Base-by-base conservation (phyloP, 1,139 yeast genomes). In the Dujonia santamariae region DNA sequence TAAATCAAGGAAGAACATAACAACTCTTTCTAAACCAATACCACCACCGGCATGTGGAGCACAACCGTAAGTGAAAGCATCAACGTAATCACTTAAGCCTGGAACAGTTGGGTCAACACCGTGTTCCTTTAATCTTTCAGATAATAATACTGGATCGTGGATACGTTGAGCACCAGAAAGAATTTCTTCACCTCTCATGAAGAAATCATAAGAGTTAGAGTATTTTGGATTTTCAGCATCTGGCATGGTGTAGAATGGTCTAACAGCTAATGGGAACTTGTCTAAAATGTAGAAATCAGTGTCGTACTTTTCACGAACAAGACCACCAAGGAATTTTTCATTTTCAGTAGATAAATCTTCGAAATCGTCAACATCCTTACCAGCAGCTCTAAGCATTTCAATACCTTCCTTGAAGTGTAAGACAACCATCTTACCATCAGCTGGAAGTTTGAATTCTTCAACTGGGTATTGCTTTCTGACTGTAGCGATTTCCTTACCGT, bases 31-130 rank as follows among this genome's bases (percentile, higher is more conserved):
- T 48, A 92, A 72, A 52, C 99, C 99, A 59, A 92, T 92, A 66
- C 99, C 99, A 68, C 98, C 99, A 61, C 99, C 99, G 18, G 96
- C 99, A 53, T 92, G 99, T 33, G 99, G 98, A 46, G 96, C 82
- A 73, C 97, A 92, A 15, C 97, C 99, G 58, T 84, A 90, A 31
- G 77, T 69, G 71, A 94, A 92, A 15, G 96, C 95, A 45, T 90
- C 90, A 42, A 87, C 83, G 63, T 94, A 92, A 58, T 94, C 97
- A 56, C 75, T 73, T 54, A 90, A 70, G 45, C 97, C 97, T 22
- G 88, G 85, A 43, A 75, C 75, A 37, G 65, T 66, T 42, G 96
- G 87, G 57, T 86, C 86, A 38, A 94, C 80, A 31, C 78, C 97
- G 53, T 85, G 96, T 31, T 72, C 83, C 36, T 61, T 70, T 83